Percentiles rank a stretch among this genome's conserved stretches.
phyloP scores from a whole-genome alignment of 345 rosid genomes.

The Aegle marmelos region DNA sequence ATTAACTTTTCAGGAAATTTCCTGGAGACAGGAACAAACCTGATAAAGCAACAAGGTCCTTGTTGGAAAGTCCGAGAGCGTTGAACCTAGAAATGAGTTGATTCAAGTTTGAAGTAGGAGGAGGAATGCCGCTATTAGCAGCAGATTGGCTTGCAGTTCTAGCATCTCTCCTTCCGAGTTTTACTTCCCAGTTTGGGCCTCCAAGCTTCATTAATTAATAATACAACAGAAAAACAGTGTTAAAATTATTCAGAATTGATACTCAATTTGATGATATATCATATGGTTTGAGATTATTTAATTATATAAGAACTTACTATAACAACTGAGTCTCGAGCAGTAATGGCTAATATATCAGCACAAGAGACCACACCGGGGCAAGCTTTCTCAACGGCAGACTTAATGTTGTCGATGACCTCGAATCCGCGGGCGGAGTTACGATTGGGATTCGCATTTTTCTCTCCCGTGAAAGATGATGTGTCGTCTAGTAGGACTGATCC shows the following conservation, averaged over 20 bases:
- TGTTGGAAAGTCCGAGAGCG: constrained; percentile 64
- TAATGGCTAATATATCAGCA: constrained; percentile 72
- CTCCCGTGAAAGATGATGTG: constrained; percentile 75
- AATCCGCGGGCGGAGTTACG: constrained; percentile 71
- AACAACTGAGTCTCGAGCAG: constrained; percentile 66
- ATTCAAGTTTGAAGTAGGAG: constrained; percentile 57
- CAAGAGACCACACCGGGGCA: constrained; percentile 89
- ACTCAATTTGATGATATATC: background rate
- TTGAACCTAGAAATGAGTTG: constrained; percentile 54
- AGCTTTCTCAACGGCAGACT: constrained; percentile 65
- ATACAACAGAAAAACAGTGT: background rate
- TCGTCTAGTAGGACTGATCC: constrained; percentile 81
- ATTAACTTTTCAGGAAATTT: background rate
- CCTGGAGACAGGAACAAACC: constrained; percentile 34
- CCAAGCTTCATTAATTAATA: constrained; percentile 48
- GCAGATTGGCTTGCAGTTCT: constrained; percentile 73
- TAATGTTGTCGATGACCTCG: constrained; percentile 63
- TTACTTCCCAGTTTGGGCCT: constrained; percentile 77
- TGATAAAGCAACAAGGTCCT: constrained; percentile 77
- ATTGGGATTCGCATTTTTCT: constrained; percentile 70
- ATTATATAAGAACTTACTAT: constrained; percentile 28
- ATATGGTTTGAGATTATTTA: no score
- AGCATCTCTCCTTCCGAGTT: constrained; percentile 87
- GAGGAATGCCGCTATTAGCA: constrained; percentile 70
- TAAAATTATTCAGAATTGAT: no score